Evolutionary conservation across 495 filamentous ascomycete species (phyloP), one percentile per base, ranked within the genome.

Genomic region (Glarea lozoyensis): DNA sequence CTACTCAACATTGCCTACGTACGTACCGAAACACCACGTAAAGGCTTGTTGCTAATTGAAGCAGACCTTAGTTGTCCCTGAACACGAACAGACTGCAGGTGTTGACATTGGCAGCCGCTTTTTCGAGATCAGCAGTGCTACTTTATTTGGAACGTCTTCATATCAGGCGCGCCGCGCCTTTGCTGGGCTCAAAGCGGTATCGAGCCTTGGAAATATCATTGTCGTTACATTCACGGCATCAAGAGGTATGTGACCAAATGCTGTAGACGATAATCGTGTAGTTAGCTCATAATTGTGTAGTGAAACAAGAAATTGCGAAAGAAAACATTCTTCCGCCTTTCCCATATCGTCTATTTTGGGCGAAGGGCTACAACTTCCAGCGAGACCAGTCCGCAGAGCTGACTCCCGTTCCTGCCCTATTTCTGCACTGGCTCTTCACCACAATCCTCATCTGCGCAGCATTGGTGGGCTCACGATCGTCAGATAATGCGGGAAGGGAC

Each of bases 1-100:
- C 40, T 68, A 0, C 59, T 65, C 7, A 73, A 72, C 35, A 50
- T 73, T 36, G 50, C 56, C 46, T 76, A 73, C 41, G 54, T 59
- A 53, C 40, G n/a, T n/a, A n/a, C n/a, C n/a, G n/a, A n/a, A n/a
- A n/a, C n/a, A n/a, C n/a, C n/a, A n/a, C n/a, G n/a, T n/a, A n/a
- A n/a, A n/a, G n/a, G n/a, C n/a, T n/a, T n/a, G n/a, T n/a, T n/a
- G n/a, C n/a, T n/a, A n/a, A n/a, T n/a, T n/a, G n/a, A n/a, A n/a
- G n/a, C n/a, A n/a, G n/a, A n/a, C n/a, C n/a, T n/a, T 49, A 9
- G 56, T 59, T 6, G 53, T 59, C n/a, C 49, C 56, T 6, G 38
- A 40, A 10, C 39, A 42, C 6, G 30, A 37, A 15, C 55, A 58
- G 22, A 20, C n/a, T n/a, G n/a, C n/a, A n/a, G n/a, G n/a, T n/a